phyloP scores from a whole-genome alignment of 1,284 basidiomycete species.

The Puccinia coronata region DNA sequence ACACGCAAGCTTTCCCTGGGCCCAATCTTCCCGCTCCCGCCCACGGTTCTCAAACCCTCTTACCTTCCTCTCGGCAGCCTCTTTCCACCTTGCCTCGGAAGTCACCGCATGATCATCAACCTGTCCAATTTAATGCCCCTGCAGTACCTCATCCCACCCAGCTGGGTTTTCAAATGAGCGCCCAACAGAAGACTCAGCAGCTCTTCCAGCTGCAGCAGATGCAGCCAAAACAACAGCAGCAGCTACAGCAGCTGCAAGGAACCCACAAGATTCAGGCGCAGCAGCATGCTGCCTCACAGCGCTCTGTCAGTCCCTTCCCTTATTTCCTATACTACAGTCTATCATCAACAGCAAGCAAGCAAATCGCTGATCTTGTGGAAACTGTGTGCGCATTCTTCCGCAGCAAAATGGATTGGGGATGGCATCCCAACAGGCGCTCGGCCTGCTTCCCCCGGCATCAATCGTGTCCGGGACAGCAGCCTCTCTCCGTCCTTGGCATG shows the following conservation, averaged over 20 bases:
- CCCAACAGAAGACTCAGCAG: constrained; percentile 33
- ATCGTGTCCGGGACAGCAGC: too few species aligned
- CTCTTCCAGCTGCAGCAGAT: constrained; percentile 19
- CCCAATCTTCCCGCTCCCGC: too few species aligned
- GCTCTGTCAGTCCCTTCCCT: constrained; percentile 11
- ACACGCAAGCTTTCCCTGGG: neutral
- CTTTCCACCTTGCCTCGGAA: too few species aligned
- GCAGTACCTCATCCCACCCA: neutral
- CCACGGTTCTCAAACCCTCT: too few species aligned
- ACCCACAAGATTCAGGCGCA: constrained; percentile 16
- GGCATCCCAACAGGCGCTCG: neutral
- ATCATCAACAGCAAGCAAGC: too few species aligned
- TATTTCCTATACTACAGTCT: too few species aligned
- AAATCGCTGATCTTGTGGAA: too few species aligned
- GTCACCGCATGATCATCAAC: constrained; percentile 20
- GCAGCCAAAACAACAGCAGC: constrained; percentile 38
- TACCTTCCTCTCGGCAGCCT: neutral
- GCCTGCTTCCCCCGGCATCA: constrained; percentile 17
- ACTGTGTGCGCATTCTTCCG: too few species aligned
- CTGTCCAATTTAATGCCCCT: neutral
- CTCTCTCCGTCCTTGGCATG: too few species aligned
- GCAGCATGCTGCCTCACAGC: constrained; percentile 14
- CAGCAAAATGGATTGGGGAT: neutral
- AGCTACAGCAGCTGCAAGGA: constrained; percentile 37
- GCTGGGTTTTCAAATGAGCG: neutral